These are phyloP conservation scores for Neonothopanus nambi DNA, from an alignment of 1,284 basidiomycete genomes.

Conservation along the genomic window DNA sequence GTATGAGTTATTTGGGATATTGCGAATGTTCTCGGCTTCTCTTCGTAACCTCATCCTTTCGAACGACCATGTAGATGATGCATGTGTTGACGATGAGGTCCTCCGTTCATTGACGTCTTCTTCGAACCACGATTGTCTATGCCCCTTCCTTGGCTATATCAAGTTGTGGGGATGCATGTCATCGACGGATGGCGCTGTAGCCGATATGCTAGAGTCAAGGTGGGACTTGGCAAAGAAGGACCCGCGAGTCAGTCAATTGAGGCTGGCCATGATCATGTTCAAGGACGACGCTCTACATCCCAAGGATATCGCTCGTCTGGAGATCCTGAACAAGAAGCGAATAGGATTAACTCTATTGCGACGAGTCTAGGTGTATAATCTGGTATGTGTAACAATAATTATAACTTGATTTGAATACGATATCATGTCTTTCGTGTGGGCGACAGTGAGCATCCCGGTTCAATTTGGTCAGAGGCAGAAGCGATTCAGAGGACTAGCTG, in stretches of 20 bases:
- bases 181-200: conserved; percentile 27
- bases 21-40: conserved; percentile 22
- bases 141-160: conserved; percentile 26
- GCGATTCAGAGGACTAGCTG: too few species aligned
- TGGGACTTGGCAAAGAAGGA: conserved; percentile 16
- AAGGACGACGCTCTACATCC: conserved; percentile 1
- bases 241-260: not conserved
- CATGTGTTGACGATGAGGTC: conserved; percentile 25
- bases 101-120: conserved; percentile 21
- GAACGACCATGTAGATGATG: conserved; percentile 22
- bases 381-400: too few species aligned
- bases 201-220: conserved; percentile 31
- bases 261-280: conserved; percentile 14
- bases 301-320: conserved; percentile 1
- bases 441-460: too few species aligned
- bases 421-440: too few species aligned
- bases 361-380: too few species aligned
- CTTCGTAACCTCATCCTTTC: conserved; percentile 24
- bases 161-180: conserved; percentile 28
- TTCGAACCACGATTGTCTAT: conserved; percentile 17
- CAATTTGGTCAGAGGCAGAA: too few species aligned
- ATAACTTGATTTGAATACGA: too few species aligned
- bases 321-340: not conserved
- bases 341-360: conserved; percentile 6
- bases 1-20: conserved; percentile 23